A percentile compares a stretch with the other conserved stretches of the same genome.
Evolutionary conservation across 1,139 yeast species (phyloP).

Genomic region (Geotrichum reessii): DNA sequence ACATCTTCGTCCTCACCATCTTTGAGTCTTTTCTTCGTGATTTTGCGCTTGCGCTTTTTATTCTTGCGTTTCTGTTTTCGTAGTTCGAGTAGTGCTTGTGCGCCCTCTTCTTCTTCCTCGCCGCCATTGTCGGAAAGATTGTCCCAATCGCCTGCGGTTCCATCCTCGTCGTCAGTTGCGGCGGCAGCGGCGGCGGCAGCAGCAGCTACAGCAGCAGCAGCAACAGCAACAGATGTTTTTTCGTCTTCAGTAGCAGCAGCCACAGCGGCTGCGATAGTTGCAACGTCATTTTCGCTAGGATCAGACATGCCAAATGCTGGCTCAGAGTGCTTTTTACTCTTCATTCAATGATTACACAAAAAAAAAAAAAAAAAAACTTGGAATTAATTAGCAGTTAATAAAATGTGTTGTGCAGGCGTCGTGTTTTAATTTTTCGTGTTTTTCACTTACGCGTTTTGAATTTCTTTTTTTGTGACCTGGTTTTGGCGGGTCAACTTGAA

Average conservation of each 20-base stretch:
- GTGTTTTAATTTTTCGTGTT: background rate
- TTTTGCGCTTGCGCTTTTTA: conserved; percentile 20
- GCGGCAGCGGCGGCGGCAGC: background rate
- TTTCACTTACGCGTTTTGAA: background rate
- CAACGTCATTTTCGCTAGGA: conserved; percentile 9
- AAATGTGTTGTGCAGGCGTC: background rate
- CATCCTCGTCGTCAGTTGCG: conserved; percentile 10
- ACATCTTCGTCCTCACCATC: conserved; percentile 18
- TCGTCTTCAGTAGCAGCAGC: conserved; percentile 10
- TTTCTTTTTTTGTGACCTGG: background rate
- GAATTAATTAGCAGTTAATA: background rate
- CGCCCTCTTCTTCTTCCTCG: conserved; percentile 27
- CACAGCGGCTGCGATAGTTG: conserved; percentile 14
- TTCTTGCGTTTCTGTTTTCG: conserved; percentile 23
- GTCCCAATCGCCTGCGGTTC: background rate
- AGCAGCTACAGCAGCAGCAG: conserved; percentile 12
- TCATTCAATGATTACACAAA: background rate
- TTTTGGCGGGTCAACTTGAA: conserved; percentile 7
- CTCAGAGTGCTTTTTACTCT: background rate
- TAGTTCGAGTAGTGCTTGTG: conserved; percentile 31
- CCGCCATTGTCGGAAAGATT: conserved; percentile 20
- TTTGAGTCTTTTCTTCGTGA: conserved; percentile 20
- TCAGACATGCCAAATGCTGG: background rate
- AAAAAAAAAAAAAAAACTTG: conserved; percentile 1
- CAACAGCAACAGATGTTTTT: background rate